Evolutionary conservation across 2,329 filamentous ascomycete genomes (phyloP).

Genomic region (Ambrosiella cleistominuta): DNA sequence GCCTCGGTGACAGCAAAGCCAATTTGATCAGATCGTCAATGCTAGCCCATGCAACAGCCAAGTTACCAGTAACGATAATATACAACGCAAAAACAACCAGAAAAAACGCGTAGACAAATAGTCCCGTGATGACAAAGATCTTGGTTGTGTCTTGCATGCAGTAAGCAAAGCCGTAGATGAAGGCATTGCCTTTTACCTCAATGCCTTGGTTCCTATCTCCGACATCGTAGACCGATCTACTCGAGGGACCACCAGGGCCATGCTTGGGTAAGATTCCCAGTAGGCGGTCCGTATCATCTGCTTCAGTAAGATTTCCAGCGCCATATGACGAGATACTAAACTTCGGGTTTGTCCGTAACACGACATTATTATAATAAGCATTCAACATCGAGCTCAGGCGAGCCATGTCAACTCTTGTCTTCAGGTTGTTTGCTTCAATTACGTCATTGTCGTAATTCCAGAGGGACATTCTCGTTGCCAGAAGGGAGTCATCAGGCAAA

Average conservation of each 20-base stretch:
- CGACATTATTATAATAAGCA: background rate
- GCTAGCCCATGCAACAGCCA: conserved; percentile 1
- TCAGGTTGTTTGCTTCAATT: background rate
- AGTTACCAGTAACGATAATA: background rate
- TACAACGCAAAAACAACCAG: background rate
- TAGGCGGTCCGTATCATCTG: background rate
- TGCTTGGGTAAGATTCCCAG: background rate
- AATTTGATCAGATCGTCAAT: conserved; percentile 1
- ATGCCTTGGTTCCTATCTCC: background rate
- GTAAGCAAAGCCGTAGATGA: conserved; percentile 6
- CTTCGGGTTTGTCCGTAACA: background rate
- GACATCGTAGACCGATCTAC: background rate
- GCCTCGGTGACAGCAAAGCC: conserved; percentile 1
- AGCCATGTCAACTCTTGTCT: background rate
- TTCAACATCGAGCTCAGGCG: background rate
- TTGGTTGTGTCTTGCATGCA: conserved; percentile 3
- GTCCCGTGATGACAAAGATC: background rate
- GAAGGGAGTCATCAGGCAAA: background rate
- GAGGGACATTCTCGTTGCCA: background rate
- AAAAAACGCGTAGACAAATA: background rate
- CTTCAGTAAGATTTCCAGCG: background rate
- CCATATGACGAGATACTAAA: background rate
- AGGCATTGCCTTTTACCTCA: background rate
- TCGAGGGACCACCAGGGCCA: background rate
- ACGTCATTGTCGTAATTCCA: background rate